A percentile compares a stretch with the other conserved stretches of the same genome.
Evolutionary conservation across 2,329 filamentous ascomycete species (phyloP).

Genomic region (Diaporthe sp.): DNA sequence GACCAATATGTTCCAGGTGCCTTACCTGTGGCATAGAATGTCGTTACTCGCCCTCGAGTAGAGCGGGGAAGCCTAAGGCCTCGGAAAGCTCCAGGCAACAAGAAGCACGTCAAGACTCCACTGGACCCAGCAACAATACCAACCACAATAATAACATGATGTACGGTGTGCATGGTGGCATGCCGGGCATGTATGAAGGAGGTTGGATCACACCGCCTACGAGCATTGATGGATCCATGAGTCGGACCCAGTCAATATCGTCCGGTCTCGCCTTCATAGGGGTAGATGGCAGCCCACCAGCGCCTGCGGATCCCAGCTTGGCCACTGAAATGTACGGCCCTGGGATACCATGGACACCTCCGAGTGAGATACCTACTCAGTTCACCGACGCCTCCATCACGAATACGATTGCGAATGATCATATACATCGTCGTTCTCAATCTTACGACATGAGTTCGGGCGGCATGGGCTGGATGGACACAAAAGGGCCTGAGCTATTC

Average conservation of each 20-base stretch:
- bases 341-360: constrained; percentile 53
- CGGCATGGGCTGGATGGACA: constrained; percentile 44
- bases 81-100: constrained; percentile 43
- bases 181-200: constrained; percentile 48
- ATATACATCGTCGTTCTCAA: constrained; percentile 44
- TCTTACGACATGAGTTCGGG: constrained; percentile 50
- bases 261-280: constrained; percentile 42
- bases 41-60: constrained; percentile 62
- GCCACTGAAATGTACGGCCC: constrained; percentile 48
- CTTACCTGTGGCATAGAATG: constrained; percentile 60
- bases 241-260: constrained; percentile 47
- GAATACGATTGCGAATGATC: constrained; percentile 41
- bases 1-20: constrained; percentile 65
- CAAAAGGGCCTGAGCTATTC: constrained; percentile 45
- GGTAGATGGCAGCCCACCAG: constrained; percentile 35
- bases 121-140: constrained; percentile 40
- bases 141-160: constrained; percentile 42
- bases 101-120: constrained; percentile 37
- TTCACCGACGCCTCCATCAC: constrained; percentile 48
- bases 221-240: constrained; percentile 48
- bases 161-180: constrained; percentile 42
- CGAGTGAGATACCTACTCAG: constrained; percentile 47
- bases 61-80: constrained; percentile 60
- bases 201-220: constrained; percentile 52
- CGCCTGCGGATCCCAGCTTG: constrained; percentile 36